These are phyloP conservation scores for Helminthosporium solani DNA, from an alignment of 2,329 filamentous ascomycete species.

Conservation along the genomic window DNA sequence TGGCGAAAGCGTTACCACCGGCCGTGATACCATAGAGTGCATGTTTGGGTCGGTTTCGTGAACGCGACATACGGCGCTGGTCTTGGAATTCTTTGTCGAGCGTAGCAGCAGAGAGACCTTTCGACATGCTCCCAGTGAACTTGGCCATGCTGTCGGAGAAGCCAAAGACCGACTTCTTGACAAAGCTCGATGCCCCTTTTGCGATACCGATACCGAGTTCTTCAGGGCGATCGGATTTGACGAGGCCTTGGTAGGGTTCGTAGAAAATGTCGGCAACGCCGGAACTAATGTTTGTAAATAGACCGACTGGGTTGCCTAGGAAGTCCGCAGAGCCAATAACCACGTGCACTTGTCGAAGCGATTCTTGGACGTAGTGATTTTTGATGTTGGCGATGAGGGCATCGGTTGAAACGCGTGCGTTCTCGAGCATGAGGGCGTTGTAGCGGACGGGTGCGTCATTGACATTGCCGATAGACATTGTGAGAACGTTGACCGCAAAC, in stretches of 20 bases:
- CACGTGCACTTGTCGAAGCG: conserved; percentile 93
- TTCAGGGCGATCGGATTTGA: conserved; percentile 93
- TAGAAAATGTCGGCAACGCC: conserved; percentile 98
- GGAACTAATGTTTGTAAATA: conserved; percentile 98
- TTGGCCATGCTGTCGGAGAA: conserved; percentile 98
- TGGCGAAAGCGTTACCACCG: conserved; percentile 92
- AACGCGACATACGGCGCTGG: conserved; percentile 86
- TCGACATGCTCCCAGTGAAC: conserved; percentile 94
- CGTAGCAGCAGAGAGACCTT: conserved; percentile 91
- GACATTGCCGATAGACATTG: conserved; percentile 98
- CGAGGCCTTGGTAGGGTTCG: conserved; percentile 96
- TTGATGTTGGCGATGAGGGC: conserved; percentile 83
- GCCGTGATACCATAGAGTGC: conserved; percentile 94
- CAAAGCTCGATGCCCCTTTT: conserved; percentile 93
- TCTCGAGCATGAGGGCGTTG: conserved; percentile 92
- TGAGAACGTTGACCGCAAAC: conserved; percentile 98
- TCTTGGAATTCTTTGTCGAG: conserved; percentile 99
- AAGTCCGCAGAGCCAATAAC: conserved; percentile 97
- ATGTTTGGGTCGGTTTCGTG: conserved; percentile 93
- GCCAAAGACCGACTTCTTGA: conserved; percentile 98
- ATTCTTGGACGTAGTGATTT: conserved; percentile 96
- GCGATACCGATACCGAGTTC: conserved; percentile 94
- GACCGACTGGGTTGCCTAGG: conserved; percentile 91
- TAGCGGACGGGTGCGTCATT: conserved; percentile 94
- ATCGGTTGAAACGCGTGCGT: conserved; percentile 84